phyloP scores from a whole-genome alignment of 2,329 filamentous ascomycete species.

The Elsinoe arachidis region DNA sequence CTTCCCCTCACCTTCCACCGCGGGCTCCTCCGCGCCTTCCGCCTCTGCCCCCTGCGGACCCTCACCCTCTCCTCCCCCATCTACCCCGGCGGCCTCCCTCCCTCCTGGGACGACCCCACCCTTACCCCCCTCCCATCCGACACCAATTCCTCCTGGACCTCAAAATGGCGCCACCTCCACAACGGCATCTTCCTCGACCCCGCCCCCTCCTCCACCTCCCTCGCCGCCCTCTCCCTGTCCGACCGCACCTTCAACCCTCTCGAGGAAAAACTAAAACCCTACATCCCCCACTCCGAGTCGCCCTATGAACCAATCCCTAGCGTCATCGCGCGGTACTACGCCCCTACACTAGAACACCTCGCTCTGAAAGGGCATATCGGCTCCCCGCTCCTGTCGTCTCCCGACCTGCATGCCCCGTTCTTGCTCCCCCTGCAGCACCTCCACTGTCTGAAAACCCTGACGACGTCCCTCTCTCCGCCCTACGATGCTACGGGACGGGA shows the following conservation, averaged over 20 bases:
- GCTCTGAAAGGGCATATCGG: not conserved
- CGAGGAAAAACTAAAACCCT: not conserved
- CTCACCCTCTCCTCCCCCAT: not conserved
- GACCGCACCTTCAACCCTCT: not conserved
- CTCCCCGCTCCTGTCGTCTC: not conserved
- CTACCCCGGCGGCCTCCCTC: not conserved
- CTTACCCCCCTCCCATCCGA: not conserved
- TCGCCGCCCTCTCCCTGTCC: not conserved
- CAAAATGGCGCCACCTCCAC: not conserved
- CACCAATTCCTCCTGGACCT: not conserved
- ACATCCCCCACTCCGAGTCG: not conserved
- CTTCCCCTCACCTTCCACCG: not conserved
- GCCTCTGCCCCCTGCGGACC: not conserved
- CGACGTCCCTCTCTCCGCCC: not conserved
- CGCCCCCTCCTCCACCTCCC: not conserved
- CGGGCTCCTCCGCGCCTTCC: constrained; percentile 2
- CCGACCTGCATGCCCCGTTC: not conserved
- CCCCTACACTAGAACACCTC: not conserved
- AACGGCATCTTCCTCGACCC: not conserved
- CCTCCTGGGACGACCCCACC: not conserved
- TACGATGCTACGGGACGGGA: not conserved
- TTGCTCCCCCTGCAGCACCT: not conserved
- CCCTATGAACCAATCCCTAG: not conserved
- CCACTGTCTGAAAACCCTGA: not conserved
- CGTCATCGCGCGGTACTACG: not conserved